These are phyloP conservation scores for Boletus rubropictus DNA, from an alignment of 768 basidiomycete genomes.

Conservation along the genomic window DNA sequence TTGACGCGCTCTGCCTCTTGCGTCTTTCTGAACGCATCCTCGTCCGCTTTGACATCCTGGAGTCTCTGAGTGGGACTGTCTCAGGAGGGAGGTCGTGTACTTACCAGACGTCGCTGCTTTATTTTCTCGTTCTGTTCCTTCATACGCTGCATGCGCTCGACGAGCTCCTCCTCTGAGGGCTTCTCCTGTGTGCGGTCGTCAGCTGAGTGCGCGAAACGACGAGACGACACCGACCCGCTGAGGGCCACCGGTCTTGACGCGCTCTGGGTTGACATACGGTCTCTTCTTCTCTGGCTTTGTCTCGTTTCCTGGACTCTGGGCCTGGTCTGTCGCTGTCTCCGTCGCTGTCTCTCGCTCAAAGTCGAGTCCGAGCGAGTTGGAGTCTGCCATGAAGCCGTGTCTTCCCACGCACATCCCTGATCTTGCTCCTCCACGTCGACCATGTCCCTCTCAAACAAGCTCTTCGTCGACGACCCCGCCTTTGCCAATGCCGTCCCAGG, in stretches of 20 bases:
- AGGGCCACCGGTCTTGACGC: constrained; percentile 75
- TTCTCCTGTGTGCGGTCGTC: constrained; percentile 50
- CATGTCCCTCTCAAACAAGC: constrained; percentile 94
- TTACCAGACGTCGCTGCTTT: constrained; percentile 58
- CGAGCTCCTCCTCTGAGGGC: constrained; percentile 58
- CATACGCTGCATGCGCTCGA: constrained; percentile 64
- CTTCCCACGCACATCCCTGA: constrained; percentile 21
- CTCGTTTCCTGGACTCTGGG: constrained; percentile 9
- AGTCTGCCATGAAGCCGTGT: constrained; percentile 33
- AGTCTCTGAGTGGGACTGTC: not conserved
- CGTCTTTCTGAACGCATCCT: constrained; percentile 68
- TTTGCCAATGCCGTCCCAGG: constrained; percentile 55
- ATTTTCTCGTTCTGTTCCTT: constrained; percentile 72
- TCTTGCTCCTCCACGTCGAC: constrained; percentile 24
- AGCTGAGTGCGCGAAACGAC: constrained; percentile 4
- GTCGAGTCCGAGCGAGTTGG: constrained; percentile 70
- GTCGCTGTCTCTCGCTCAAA: constrained; percentile 39
- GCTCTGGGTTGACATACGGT: constrained; percentile 77
- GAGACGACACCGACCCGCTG: constrained; percentile 47
- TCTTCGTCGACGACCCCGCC: constrained; percentile 80
- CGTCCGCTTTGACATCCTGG: constrained; percentile 77
- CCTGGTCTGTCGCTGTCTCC: constrained; percentile 8
- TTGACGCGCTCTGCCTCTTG: constrained; percentile 60
- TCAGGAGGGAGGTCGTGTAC: constrained; percentile 17
- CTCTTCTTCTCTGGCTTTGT: constrained; percentile 49